Percentiles rank a stretch among this genome's conserved stretches.
These are phyloP conservation scores for Petrea volubilis DNA, from an alignment of 257 asterid genomes.

Conservation along the genomic window DNA sequence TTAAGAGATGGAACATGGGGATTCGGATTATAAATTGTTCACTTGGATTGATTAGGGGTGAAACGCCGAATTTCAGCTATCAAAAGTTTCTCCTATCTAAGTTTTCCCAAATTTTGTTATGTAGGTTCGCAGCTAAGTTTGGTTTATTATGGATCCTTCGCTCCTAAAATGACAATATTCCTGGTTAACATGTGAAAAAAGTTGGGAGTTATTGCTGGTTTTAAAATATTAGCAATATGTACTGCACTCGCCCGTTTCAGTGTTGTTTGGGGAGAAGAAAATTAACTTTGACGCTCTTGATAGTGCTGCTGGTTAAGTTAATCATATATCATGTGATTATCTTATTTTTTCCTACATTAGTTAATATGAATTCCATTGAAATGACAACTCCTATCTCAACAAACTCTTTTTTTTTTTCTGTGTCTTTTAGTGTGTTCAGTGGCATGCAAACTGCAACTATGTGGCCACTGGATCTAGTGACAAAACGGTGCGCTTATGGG, in stretches of 20 bases:
- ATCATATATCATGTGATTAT: not conserved
- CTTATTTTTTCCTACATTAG: not conserved
- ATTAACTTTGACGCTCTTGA: not conserved
- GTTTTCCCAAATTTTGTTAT: too few relatives aligned
- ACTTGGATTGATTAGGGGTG: too few relatives aligned
- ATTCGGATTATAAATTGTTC: too few relatives aligned
- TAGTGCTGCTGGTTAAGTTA: not conserved
- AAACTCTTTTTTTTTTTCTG: slow-evolving; percentile 3
- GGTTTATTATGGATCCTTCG: too few relatives aligned
- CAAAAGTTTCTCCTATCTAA: too few relatives aligned
- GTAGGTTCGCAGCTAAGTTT: too few relatives aligned
- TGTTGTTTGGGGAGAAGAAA: not conserved
- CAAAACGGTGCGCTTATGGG: slow-evolving; percentile 98
- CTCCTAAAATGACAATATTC: too few relatives aligned
- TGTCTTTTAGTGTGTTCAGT: slow-evolving; percentile 73
- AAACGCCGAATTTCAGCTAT: too few relatives aligned
- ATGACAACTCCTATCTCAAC: not conserved
- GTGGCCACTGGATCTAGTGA: slow-evolving; percentile 98
- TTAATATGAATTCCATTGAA: slow-evolving; percentile 4
- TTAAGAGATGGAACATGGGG: too few relatives aligned
- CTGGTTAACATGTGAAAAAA: too few relatives aligned
- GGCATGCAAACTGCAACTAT: slow-evolving; percentile 98
- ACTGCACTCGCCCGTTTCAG: not conserved
- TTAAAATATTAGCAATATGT: not conserved
- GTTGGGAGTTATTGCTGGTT: too few relatives aligned